Conservation (phyloP, 2,329 filamentous ascomycete genomes). For the Phyllosticta paracitricarpa region DNA sequence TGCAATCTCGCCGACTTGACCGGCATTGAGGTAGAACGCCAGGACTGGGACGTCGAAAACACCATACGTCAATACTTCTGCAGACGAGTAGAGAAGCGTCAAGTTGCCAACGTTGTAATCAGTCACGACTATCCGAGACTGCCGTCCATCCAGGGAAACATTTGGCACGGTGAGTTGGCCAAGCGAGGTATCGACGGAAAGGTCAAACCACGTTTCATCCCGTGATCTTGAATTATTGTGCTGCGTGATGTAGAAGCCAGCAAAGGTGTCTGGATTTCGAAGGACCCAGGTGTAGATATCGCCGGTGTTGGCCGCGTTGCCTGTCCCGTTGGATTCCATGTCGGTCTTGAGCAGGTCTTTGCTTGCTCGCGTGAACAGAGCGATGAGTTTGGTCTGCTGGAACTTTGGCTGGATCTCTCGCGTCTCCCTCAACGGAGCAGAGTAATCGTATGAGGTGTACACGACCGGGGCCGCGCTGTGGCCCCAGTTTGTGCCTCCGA, state of each 20-base stretch:
- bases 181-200: constrained; percentile 46
- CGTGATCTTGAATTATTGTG: constrained; percentile 45
- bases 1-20: constrained; percentile 33
- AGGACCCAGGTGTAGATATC: constrained; percentile 47
- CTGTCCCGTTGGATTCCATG: constrained; percentile 42
- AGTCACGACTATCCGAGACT: constrained; percentile 52
- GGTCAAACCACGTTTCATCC: constrained; percentile 43
- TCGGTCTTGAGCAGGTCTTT: constrained; percentile 45
- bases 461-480: constrained; percentile 46
- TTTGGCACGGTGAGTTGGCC: constrained; percentile 47
- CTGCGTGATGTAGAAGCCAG: constrained; percentile 49
- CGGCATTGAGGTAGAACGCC: constrained; percentile 29
- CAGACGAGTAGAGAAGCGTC: constrained; percentile 43
- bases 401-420: constrained; percentile 50
- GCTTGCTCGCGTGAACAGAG: constrained; percentile 49
- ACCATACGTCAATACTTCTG: constrained; percentile 39
- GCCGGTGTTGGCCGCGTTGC: constrained; percentile 42
- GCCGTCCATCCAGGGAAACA: constrained; percentile 49
- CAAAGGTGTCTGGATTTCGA: constrained; percentile 47
- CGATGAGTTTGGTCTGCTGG: constrained; percentile 53
- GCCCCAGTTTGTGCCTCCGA: constrained; percentile 56
- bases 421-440: constrained; percentile 50
- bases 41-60: constrained; percentile 28
- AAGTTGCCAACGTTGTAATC: constrained; percentile 47
- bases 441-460: constrained; percentile 55